Evolutionary conservation across 768 basidiomycete genomes (phyloP), one percentile per base, ranked within the genome.

Genomic region (Dentipellis sp.): DNA sequence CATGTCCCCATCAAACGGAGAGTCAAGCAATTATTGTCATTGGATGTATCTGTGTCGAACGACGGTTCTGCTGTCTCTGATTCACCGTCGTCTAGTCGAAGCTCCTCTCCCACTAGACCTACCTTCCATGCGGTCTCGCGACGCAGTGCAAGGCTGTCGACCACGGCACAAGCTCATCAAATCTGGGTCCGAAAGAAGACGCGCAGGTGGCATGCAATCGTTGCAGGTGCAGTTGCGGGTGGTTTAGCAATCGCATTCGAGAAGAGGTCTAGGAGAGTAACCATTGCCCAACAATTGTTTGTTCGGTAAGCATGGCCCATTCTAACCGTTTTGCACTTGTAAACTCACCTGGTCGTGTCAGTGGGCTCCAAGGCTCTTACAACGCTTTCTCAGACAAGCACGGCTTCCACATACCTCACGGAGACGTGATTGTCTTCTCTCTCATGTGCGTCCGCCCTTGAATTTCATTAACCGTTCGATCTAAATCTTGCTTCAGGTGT

Each of bases 351-450:
- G 54, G 38, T 5, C 19, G 12, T 34, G 51, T 22, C 54, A 91
- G 93, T 49, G 94, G 94, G 2, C 74, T 97, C 7, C 94, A 97
- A 68, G 94, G 91, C 1, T 82, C 85, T 1, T 95, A 89, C 67
- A 95, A 94, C 64, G 78, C 82, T 8, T 85, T 83, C 62, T 82
- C 91, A 1, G 76, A 77, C 2, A 80, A 79, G 61, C 79, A 79
- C 34, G 82, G 82, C 34, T 75, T 94, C 46, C 73, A 72, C 46
- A 75, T 97, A 14, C 94, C 93, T 0, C 77, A 93, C 66, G 94
- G 94, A 4, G 88, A 86, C 50, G 79, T 91, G 0, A 67, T 94
- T 8, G 78, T 95, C 10, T 97, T 97, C 64, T 75, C 84, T 0
- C 63, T 93, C 4, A 82, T 82, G 86, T 90, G 64, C 10, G 79